Conservation (phyloP, 2,329 filamentous ascomycete genomes). For the Immersiporthe knoxdaviesiana region DNA sequence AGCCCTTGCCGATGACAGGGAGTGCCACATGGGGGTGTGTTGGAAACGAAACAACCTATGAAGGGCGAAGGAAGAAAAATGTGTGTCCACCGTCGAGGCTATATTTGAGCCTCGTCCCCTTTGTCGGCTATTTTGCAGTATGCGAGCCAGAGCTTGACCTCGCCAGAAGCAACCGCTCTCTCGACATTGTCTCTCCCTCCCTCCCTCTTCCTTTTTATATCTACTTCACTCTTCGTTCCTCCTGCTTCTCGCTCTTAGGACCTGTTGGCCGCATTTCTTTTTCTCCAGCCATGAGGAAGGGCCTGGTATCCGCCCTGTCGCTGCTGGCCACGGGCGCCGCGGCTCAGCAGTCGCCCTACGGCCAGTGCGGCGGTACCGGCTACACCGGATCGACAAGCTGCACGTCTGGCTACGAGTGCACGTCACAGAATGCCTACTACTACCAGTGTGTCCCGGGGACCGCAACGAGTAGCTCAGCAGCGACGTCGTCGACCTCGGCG, state of each 20-base stretch:
- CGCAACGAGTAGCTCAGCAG: conserved; percentile 14
- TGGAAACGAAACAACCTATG: conserved; percentile 6
- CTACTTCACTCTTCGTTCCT: too few relatives aligned
- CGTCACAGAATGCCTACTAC: conserved; percentile 34
- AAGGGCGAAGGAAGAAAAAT: not conserved
- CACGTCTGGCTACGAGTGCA: conserved; percentile 31
- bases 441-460: conserved; percentile 33
- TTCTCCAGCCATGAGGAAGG: conserved; percentile 17
- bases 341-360: conserved; percentile 33
- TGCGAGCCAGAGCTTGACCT: not conserved
- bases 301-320: conserved; percentile 21
- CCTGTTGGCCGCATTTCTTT: not conserved
- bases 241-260: not conserved
- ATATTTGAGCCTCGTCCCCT: conserved; percentile 4
- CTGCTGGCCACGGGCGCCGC: conserved; percentile 19
- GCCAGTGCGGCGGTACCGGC: conserved; percentile 31
- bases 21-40: not conserved
- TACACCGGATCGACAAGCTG: conserved; percentile 33
- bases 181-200: not conserved
- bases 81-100: not conserved
- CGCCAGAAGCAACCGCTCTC: not conserved
- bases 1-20: conserved; percentile 8
- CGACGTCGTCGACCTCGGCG: conserved; percentile 21
- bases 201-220: not conserved
- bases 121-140: not conserved